Percentiles rank a stretch among this genome's conserved stretches.
Conservation (phyloP, 1,284 basidiomycete genomes). For the Bondarzewia mesenterica region DNA sequence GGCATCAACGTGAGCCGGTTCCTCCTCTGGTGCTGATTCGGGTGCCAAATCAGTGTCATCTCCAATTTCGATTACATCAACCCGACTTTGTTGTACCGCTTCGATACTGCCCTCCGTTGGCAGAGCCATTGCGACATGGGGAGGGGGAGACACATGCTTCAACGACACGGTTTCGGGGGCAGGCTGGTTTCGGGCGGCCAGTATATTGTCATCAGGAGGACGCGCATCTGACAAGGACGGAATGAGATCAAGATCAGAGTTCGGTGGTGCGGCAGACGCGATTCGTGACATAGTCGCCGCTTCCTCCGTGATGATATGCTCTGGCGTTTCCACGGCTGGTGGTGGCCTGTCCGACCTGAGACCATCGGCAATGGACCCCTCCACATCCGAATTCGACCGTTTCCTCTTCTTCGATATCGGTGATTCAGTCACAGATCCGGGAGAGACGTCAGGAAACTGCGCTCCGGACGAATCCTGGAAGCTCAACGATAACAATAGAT, state of each 20-base stretch:
- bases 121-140: too few species aligned
- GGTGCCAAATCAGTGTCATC: too few species aligned
- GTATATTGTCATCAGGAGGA: too few species aligned
- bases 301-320: background rate
- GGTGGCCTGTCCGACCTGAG: background rate
- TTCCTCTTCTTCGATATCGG: background rate
- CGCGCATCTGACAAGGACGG: background rate
- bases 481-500: background rate
- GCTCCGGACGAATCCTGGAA: background rate
- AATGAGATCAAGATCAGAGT: background rate
- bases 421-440: background rate
- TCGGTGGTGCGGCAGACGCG: background rate
- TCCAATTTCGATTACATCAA: too few species aligned
- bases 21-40: too few species aligned
- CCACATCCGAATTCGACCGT: background rate
- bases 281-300: background rate
- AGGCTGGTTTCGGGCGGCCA: too few species aligned
- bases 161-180: too few species aligned
- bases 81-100: too few species aligned
- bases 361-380: background rate
- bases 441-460: background rate
- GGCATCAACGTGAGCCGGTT: too few species aligned
- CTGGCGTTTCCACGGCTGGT: background rate
- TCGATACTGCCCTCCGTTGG: too few species aligned
- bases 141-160: too few species aligned